Percentiles rank a stretch among this genome's conserved stretches.
These are phyloP conservation scores for Cyclostephanos invisitatus DNA, from an alignment of 108 stramenopile genomes.

Conservation along the genomic window DNA sequence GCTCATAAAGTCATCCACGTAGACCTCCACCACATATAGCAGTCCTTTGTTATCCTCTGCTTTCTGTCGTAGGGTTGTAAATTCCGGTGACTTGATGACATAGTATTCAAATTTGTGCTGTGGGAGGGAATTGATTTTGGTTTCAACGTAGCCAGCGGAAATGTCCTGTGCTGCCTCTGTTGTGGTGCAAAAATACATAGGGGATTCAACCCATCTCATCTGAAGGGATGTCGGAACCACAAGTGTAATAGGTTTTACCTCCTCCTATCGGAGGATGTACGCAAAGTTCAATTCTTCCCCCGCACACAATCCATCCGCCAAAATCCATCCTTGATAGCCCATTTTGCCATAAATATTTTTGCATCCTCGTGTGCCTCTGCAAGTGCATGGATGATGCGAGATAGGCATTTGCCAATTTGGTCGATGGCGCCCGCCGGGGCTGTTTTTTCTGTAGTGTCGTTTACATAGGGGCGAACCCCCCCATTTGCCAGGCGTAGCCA, in stretches of 20 bases:
- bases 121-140: background rate
- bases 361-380: too few relatives aligned
- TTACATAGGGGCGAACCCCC: too few relatives aligned
- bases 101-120: background rate
- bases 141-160: slow-evolving; percentile 13
- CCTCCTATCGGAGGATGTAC: slow-evolving; percentile 37
- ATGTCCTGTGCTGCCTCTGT: slow-evolving; percentile 48
- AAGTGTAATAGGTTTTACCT: too few relatives aligned
- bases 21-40: slow-evolving; percentile 17
- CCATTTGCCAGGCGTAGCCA: too few relatives aligned
- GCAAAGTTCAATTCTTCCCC: slow-evolving; percentile 38
- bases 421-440: too few relatives aligned
- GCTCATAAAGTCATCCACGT: slow-evolving; percentile 41
- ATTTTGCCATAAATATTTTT: too few relatives aligned
- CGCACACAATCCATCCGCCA: slow-evolving; percentile 18
- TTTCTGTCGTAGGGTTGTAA: background rate
- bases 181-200: slow-evolving; percentile 45
- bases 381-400: too few relatives aligned
- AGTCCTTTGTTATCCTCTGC: background rate
- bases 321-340: slow-evolving; percentile 34
- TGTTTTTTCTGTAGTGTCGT: too few relatives aligned
- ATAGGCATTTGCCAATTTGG: too few relatives aligned
- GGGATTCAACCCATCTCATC: too few relatives aligned
- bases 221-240: too few relatives aligned
- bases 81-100: background rate